Evolutionary conservation across 495 filamentous ascomycete genomes (phyloP).

Genomic region (Penicillium robsamsonii): DNA sequence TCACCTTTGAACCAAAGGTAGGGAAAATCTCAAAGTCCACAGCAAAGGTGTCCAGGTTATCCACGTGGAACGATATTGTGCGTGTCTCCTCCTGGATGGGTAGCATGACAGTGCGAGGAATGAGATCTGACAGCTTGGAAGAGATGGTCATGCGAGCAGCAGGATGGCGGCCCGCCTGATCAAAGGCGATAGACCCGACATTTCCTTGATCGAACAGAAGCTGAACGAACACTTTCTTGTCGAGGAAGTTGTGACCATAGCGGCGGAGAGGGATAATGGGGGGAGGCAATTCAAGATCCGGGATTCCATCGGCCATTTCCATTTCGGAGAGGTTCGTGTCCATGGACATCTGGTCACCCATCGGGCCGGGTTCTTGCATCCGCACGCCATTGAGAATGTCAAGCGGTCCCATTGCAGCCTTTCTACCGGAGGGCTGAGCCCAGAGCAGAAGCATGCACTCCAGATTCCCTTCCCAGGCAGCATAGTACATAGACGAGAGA

Average conservation of each 20-base stretch:
- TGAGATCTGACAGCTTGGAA: slow-evolving; percentile 90
- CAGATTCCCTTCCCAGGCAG: slow-evolving; percentile 95
- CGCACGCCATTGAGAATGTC: slow-evolving; percentile 37
- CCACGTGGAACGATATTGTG: slow-evolving; percentile 91
- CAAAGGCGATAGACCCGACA: slow-evolving; percentile 77
- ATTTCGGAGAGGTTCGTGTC: slow-evolving; percentile 59
- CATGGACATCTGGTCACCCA: slow-evolving; percentile 33
- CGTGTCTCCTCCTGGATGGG: slow-evolving; percentile 95
- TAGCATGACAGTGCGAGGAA: slow-evolving; percentile 90
- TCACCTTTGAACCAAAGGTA: slow-evolving; percentile 94
- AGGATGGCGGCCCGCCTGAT: slow-evolving; percentile 92
- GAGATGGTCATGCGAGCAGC: slow-evolving; percentile 94
- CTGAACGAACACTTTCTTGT: slow-evolving; percentile 92
- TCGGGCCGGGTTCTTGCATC: slow-evolving; percentile 35
- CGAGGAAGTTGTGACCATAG: slow-evolving; percentile 97
- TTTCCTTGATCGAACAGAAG: slow-evolving; percentile 75
- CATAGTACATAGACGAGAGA: slow-evolving; percentile 94
- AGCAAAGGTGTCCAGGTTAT: slow-evolving; percentile 85
- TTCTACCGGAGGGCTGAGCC: slow-evolving; percentile 38
- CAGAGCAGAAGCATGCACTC: slow-evolving; percentile 90
- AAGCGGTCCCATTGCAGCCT: slow-evolving; percentile 30
- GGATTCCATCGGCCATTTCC: slow-evolving; percentile 81
- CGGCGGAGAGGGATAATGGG: slow-evolving; percentile 92
- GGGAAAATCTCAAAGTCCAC: slow-evolving; percentile 98
- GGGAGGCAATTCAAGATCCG: slow-evolving; percentile 86